phyloP scores from a whole-genome alignment of 345 rosid species.

The Jatropha curcas region DNA sequence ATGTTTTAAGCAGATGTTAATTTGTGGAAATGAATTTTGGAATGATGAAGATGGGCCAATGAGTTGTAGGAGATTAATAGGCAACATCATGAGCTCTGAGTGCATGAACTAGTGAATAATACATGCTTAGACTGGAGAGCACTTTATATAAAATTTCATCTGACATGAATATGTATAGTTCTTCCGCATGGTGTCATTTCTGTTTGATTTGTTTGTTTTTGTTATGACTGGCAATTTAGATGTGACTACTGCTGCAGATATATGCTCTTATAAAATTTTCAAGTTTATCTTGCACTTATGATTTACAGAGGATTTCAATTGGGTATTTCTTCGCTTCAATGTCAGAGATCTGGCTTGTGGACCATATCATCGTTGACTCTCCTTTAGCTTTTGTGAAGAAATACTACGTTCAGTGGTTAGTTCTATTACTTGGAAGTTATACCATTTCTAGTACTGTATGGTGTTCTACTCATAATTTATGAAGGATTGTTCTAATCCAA shows the following conservation, averaged over 20 bases:
- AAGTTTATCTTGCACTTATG: constrained; percentile 13
- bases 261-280: not conserved
- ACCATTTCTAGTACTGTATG: not conserved
- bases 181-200: not conserved
- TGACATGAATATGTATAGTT: not conserved
- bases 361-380: constrained; percentile 38
- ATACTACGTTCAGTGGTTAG: constrained; percentile 58
- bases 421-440: constrained; percentile 12
- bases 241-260: not conserved
- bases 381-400: constrained; percentile 41
- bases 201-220: not conserved
- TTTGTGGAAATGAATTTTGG: not conserved
- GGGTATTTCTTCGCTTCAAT: constrained; percentile 59
- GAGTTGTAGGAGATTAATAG: not conserved
- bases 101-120: not conserved
- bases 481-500: too few relatives aligned
- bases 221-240: not conserved
- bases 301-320: constrained; percentile 59
- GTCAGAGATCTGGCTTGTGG: constrained; percentile 61
- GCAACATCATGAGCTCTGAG: not conserved
- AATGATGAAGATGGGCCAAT: not conserved
- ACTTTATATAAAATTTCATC: not conserved
- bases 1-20: constrained; percentile 2
- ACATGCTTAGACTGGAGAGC: not conserved
- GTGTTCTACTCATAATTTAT: too few relatives aligned